Evolutionary conservation across 2,329 filamentous ascomycete genomes (phyloP), one percentile per base, ranked within the genome.

Genomic region (Coniochaeta sp.): DNA sequence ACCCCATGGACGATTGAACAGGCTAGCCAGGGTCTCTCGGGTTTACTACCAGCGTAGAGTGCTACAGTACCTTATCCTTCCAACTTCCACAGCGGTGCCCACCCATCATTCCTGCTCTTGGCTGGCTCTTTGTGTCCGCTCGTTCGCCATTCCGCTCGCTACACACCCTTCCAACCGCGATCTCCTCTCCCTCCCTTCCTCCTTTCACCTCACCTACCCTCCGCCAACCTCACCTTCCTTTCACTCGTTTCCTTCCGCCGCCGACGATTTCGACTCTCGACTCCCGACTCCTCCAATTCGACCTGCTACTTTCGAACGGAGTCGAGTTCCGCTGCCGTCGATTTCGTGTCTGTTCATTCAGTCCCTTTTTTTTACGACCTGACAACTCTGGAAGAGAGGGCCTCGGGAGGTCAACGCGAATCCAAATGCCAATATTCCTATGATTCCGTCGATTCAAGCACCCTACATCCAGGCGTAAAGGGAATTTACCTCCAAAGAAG

Each of bases 361-460:
- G 58, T 61, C 61, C 57, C 61, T 44, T 56, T 58, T 40, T 44
- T 56, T 58, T 40, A 60, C 62, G 60, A 61, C 60, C 47, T 52
- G 22, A 30, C 47, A 24, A 47, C 24, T 47, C 2, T 24, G n/a
- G 10, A 52, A 28, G 47, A 14, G 61, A 64, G 59, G 65, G 64
- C 64, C 67, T 68, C 66, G 59, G 66, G 67, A 67, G 67, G 66
- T 67, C 70, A 58, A 54, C 58, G 59, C 61, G 59, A 59, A 61
- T 65, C 62, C 64, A 64, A 62, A 70, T 70, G 68, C 65, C 66
- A 63, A 64, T 60, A 62, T 59, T 66, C 67, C 65, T 63, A 67
- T 70, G 68, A 70, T 58, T 60, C 64, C 62, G 61, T 62, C 61
- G 62, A 65, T 63, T 63, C 63, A 64, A 65, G 55, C 50, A 60